These are phyloP conservation scores for Claviceps paspali DNA, from an alignment of 2,329 filamentous ascomycete genomes.

Conservation along the genomic window DNA sequence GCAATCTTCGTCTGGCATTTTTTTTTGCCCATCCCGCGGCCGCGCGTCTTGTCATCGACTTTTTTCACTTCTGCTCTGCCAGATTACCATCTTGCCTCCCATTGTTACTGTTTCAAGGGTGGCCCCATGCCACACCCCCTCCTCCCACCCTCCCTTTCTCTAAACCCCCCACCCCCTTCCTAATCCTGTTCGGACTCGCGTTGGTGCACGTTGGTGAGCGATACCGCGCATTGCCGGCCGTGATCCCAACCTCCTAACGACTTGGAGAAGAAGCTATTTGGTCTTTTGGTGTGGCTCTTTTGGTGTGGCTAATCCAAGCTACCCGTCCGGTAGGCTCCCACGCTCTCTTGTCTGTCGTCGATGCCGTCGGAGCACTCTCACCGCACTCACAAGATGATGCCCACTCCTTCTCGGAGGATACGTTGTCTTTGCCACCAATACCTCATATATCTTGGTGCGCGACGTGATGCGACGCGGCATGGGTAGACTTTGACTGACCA, in stretches of 20 bases:
- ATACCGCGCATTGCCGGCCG: constrained; percentile 10
- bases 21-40: neutral
- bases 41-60: constrained; percentile 2
- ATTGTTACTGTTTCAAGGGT: constrained; percentile 3
- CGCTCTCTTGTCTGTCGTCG: constrained; percentile 3
- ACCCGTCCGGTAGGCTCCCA: constrained; percentile 8
- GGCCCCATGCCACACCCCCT: constrained; percentile 7
- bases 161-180: neutral
- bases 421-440: neutral
- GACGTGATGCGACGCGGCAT: too few relatives aligned
- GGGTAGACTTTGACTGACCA: constrained; percentile 10
- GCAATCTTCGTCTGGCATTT: constrained; percentile 3
- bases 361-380: neutral
- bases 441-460: neutral
- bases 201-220: constrained; percentile 15
- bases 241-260: constrained; percentile 7
- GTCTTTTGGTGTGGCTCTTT: neutral
- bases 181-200: constrained; percentile 3
- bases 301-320: constrained; percentile 8
- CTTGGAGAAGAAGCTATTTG: neutral
- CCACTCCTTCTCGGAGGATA: neutral
- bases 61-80: constrained; percentile 9
- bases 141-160: neutral
- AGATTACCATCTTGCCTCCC: constrained; percentile 8
- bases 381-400: neutral